Conservation (phyloP, 192 early-diverging fungal species). For the Backusella westeae region DNA sequence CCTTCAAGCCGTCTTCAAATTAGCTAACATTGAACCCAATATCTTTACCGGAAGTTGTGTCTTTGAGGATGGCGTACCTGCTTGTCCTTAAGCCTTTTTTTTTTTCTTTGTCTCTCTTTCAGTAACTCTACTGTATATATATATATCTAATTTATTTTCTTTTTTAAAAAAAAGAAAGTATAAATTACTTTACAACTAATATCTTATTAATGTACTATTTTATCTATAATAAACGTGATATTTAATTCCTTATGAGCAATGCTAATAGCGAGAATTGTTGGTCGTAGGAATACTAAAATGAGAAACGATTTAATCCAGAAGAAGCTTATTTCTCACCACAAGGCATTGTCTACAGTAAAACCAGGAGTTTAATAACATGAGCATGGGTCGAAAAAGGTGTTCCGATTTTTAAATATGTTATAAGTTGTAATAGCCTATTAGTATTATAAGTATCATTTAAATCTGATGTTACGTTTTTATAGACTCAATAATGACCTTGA, state of each 20-base stretch:
- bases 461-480: too few relatives aligned
- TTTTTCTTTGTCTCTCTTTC: background rate
- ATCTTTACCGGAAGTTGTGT: constrained; percentile 22
- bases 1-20: constrained; percentile 42
- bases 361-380: too few relatives aligned
- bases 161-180: background rate
- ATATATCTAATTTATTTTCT: background rate
- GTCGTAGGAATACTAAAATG: too few relatives aligned
- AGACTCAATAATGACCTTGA: too few relatives aligned
- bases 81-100: background rate
- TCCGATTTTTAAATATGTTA: too few relatives aligned
- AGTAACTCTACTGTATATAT: background rate
- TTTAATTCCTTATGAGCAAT: background rate
- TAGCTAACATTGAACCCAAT: constrained; percentile 31
- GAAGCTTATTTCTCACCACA: too few relatives aligned
- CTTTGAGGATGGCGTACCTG: background rate
- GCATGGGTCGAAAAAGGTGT: too few relatives aligned
- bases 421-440: too few relatives aligned
- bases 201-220: background rate
- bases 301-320: too few relatives aligned
- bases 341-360: too few relatives aligned
- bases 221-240: background rate
- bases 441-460: too few relatives aligned
- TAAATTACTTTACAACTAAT: background rate
- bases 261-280: background rate